Evolutionary conservation across 768 basidiomycete genomes (phyloP).

Genomic region (Russula virescens): DNA sequence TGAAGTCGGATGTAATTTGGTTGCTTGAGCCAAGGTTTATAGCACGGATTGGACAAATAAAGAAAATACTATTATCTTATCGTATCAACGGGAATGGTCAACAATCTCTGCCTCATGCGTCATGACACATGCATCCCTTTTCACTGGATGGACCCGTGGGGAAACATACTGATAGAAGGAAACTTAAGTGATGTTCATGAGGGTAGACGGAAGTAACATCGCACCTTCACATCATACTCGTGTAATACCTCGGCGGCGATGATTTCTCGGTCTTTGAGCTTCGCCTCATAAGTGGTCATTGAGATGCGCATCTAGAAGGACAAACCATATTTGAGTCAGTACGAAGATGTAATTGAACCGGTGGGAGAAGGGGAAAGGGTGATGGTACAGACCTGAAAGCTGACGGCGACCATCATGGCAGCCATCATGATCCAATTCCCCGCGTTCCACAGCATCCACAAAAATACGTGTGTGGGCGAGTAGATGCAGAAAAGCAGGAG

Average conservation of each 20-base stretch:
- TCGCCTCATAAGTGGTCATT: conserved; percentile 50
- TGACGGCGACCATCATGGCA: conserved; percentile 59
- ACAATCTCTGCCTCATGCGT: conserved; percentile 80
- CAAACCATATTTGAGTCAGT: not conserved
- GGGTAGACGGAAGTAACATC: conserved; percentile 22
- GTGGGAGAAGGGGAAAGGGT: not conserved
- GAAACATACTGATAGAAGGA: conserved; percentile 59
- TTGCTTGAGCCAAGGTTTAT: too few relatives aligned
- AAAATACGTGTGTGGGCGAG: conserved; percentile 66
- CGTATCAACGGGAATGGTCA: conserved; percentile 38
- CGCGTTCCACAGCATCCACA: conserved; percentile 66
- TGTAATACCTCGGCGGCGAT: conserved; percentile 76
- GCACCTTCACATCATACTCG: conserved; percentile 76
- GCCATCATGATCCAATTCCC: conserved; percentile 74
- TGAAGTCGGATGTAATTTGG: not conserved
- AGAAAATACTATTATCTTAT: not conserved
- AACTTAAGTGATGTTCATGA: conserved; percentile 2
- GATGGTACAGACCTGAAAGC: conserved; percentile 50
- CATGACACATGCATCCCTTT: conserved; percentile 77
- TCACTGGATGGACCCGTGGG: conserved; percentile 71
- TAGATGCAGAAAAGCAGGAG: conserved; percentile 65
- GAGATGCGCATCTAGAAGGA: conserved; percentile 42
- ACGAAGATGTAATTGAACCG: too few relatives aligned
- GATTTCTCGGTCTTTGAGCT: conserved; percentile 70
- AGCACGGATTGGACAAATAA: not conserved